Evolutionary conservation across 1,284 basidiomycete genomes (phyloP).

Genomic region (Boletus mariae): DNA sequence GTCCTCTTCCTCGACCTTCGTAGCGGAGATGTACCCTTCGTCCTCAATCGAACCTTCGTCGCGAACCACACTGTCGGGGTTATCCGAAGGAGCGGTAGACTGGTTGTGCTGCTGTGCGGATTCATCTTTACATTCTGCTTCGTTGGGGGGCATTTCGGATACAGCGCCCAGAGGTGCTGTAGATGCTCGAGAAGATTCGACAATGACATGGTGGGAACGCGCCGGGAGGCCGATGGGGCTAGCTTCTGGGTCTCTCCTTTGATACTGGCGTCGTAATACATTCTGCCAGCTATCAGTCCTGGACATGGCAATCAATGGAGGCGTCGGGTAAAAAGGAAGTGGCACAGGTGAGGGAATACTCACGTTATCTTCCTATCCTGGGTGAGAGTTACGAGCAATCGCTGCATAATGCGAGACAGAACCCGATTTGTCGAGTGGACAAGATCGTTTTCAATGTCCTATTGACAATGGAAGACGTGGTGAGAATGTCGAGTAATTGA

Average conservation of each 20-base stretch:
- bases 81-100: constrained; percentile 1
- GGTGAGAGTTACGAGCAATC: constrained; percentile 68
- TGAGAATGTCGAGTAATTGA: constrained; percentile 4
- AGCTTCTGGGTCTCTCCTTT: constrained; percentile 60
- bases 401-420: constrained; percentile 68
- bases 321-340: constrained; percentile 13
- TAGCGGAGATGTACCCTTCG: background rate
- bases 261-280: constrained; percentile 66
- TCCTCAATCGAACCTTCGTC: constrained; percentile 2
- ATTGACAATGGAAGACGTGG: constrained; percentile 10
- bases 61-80: background rate
- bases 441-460: constrained; percentile 79
- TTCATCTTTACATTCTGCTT: constrained; percentile 7
- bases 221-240: constrained; percentile 61
- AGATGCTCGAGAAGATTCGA: constrained; percentile 31
- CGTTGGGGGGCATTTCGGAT: constrained; percentile 10
- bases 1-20: constrained; percentile 29
- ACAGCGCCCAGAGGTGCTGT: constrained; percentile 15
- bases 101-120: constrained; percentile 1
- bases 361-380: constrained; percentile 78
- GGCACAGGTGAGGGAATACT: constrained; percentile 31
- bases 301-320: constrained; percentile 17
- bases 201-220: constrained; percentile 16
- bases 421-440: constrained; percentile 54
- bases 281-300: constrained; percentile 77